Percentiles rank a stretch among this genome's conserved stretches.
Conservation (phyloP, 1,284 basidiomycete genomes). For the Kwoniella shivajii region DNA sequence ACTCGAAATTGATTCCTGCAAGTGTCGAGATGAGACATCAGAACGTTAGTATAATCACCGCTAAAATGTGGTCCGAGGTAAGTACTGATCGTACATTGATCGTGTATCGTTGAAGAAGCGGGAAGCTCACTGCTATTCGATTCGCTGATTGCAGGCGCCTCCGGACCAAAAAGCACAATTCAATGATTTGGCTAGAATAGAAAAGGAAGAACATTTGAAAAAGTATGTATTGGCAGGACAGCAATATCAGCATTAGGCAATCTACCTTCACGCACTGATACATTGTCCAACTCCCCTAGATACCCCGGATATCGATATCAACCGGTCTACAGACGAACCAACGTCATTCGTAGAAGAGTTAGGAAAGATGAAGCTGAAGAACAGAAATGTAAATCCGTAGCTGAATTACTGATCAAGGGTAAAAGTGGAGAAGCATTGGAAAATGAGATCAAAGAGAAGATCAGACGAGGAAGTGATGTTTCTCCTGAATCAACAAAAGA, state of each 20-base stretch:
- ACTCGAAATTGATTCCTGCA: constrained; percentile 72
- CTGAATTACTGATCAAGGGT: constrained; percentile 71
- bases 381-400: constrained; percentile 60
- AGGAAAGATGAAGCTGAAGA: constrained; percentile 57
- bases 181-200: constrained; percentile 71
- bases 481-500: neutral
- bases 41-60: constrained; percentile 55
- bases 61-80: constrained; percentile 51
- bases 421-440: constrained; percentile 71
- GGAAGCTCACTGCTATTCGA: constrained; percentile 25
- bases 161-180: constrained; percentile 58
- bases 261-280: no score
- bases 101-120: constrained; percentile 48
- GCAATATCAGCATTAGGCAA: no score
- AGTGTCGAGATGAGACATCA: constrained; percentile 81
- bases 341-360: constrained; percentile 51
- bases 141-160: constrained; percentile 27
- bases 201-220: constrained; percentile 73
- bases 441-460: constrained; percentile 63
- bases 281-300: constrained; percentile 18
- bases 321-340: constrained; percentile 45
- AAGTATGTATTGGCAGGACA: constrained; percentile 60
- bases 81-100: constrained; percentile 53
- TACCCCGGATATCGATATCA: constrained; percentile 46
- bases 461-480: neutral